Base-by-base conservation (phyloP, 2,329 filamentous ascomycete genomes). In the Xylaria sp. region DNA sequence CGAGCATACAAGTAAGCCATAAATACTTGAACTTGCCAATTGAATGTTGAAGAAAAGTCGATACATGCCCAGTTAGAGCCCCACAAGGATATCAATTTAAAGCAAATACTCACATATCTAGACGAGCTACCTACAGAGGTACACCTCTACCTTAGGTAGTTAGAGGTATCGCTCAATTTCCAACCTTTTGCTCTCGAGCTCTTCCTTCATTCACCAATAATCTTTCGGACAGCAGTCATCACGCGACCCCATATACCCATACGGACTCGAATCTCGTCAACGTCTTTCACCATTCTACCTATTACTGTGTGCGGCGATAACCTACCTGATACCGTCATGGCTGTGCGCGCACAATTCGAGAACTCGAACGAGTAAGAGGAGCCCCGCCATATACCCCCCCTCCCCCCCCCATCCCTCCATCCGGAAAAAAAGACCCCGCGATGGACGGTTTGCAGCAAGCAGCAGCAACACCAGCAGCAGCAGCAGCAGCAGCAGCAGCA, bases 361-460 rank as follows among this genome's bases (percentile, higher is more conserved):
- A 93, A 92, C 79, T 93, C 89, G 68, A 93, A 93, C 78, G 90
- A 94, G 90, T 93, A 67, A 58, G 53, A 39, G 44, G 39, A 47
- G 57, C 67, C 64, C 66, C 65, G 64, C 64, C 63, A 63, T 62
- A 41, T 17, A 39, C 46, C 21, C 40, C 39, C 24, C 11, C 5
- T 11, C 24, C 24, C 5, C 24, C 24, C 24, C 5, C 11, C 24
- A 60, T n/a, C n/a, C n/a, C n/a, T n/a, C n/a, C n/a, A n/a, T n/a
- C n/a, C n/a, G n/a, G n/a, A n/a, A n/a, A n/a, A n/a, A n/a, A 50
- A 46, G 52, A 59, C 59, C 53, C 56, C 61, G 57, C 63, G 51
- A 56, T 44, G 29, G 46, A 50, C 49, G 41, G 46, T 48, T 50
- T n/a, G n/a, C n/a, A n/a, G n/a, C 11, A 26, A 26, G 5, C 24